Evolutionary conservation across 345 rosid genomes (phyloP).

Genomic region (Melaleuca quinquenervia): DNA sequence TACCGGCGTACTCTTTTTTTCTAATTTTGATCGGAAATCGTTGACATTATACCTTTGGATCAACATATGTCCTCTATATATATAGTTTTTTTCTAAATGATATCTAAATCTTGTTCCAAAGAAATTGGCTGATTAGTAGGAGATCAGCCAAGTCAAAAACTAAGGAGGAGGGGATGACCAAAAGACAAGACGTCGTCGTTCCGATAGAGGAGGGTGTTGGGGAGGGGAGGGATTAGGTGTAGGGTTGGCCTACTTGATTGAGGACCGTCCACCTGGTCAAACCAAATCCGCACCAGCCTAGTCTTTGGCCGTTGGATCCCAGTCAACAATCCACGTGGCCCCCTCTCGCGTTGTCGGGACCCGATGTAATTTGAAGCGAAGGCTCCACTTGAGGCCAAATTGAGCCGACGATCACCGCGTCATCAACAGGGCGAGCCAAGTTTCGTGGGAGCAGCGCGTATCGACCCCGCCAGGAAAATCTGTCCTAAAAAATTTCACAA

Average conservation of each 20-base stretch:
- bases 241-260: background rate
- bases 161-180: background rate
- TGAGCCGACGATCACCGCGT: background rate
- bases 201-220: background rate
- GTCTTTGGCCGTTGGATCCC: background rate
- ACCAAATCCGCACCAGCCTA: background rate
- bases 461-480: background rate
- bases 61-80: background rate
- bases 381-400: background rate
- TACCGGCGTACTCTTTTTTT: rapidly evolving
- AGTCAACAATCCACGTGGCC: background rate
- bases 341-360: rapidly evolving
- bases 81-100: no score
- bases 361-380: no score
- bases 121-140: background rate
- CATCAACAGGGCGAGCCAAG: background rate
- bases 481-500: no score
- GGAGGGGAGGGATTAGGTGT: background rate
- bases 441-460: background rate
- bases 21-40: rapidly evolving
- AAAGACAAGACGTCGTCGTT: background rate
- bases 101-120: background rate
- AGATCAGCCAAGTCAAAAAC: background rate
- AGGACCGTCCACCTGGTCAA: background rate
- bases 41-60: no score